A percentile compares a stretch with the other conserved stretches of the same genome.
Evolutionary conservation across 345 rosid genomes (phyloP).

Genomic region (Gossypium longicalyx): DNA sequence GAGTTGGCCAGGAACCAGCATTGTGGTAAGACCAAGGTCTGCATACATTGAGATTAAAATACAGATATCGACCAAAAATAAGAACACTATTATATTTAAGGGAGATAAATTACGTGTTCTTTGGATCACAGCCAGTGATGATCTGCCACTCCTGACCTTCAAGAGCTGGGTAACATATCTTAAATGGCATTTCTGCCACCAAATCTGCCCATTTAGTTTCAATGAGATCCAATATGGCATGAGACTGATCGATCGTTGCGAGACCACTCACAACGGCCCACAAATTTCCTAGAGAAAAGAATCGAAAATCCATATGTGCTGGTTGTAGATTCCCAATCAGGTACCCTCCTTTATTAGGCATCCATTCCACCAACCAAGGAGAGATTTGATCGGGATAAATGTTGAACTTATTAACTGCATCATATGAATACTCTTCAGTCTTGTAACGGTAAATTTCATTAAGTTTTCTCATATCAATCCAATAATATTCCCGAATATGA

Average conservation of each 20-base stretch:
- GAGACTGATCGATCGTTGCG: conserved; percentile 50
- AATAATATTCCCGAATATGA: conserved; percentile 92
- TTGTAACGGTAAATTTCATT: conserved; percentile 73
- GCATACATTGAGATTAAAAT: conserved; percentile 18
- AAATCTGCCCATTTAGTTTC: conserved; percentile 85
- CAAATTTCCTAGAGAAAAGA: conserved; percentile 82
- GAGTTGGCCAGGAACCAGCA: conserved; percentile 94
- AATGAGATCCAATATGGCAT: conserved; percentile 60
- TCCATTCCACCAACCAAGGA: conserved; percentile 93
- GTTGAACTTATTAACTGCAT: conserved; percentile 91
- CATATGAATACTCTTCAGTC: conserved; percentile 94
- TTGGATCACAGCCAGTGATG: conserved; percentile 90
- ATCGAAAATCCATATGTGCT: conserved; percentile 94
- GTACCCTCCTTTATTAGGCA: conserved; percentile 71
- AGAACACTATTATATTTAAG: conserved; percentile 1
- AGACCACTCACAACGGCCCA: conserved; percentile 66
- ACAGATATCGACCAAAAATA: background rate
- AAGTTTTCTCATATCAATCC: conserved; percentile 69
- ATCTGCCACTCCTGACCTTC: conserved; percentile 88
- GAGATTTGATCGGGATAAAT: conserved; percentile 92
- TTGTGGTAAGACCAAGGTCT: conserved; percentile 99
- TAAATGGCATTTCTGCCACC: conserved; percentile 79
- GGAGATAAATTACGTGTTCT: conserved; percentile 59
- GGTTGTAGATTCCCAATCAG: conserved; percentile 88
- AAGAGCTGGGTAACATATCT: conserved; percentile 84